Evolutionary conservation across 164 flowering plant species (phyloP), one percentile per base, ranked within the genome.

Genomic region (Euptelea pleiosperma): DNA sequence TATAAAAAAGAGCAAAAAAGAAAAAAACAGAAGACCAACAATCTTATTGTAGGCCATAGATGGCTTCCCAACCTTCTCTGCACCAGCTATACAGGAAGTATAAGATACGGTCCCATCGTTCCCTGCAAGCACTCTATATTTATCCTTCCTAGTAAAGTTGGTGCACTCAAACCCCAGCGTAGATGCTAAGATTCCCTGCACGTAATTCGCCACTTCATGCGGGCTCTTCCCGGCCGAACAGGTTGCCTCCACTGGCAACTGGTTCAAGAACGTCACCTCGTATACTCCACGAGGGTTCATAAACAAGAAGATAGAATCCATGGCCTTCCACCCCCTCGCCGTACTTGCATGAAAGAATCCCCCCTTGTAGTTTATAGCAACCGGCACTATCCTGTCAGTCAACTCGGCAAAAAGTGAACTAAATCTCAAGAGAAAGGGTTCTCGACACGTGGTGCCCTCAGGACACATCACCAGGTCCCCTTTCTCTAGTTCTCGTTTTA

Each of bases 281-380:
- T 93, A 90, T 2, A 81, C 67, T 0, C 96, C 96, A 40, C 92
- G 70, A 12, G 97, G 97, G 67, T 93, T 93, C 97, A 93, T 90
- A 73, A 93, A 82, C 84, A 88, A 90, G 79, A 86, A 88, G 8
- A 94, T 74, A 0, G 95, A 91, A 62, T 94, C 97, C 64, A 94
- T 55, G 0, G 71, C 95, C 61, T 94, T 94, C 86, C 96, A 91
- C 0, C 99, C 97, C 37, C 95, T 55, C 0, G 97, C 99, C 0
- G 99, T 94, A 7, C 96, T 94, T 29, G 93, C 97, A 64, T 94
- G 97, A 62, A 94, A 94, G 62, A 94, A 78, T 18, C 97, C 93
- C 0, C 86, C 96, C 50, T 87, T 44, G 57, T 88, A 86, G 64
- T 94, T 86, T 96, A 94, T 88, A 0, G 91, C 97, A 4, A 94